Evolutionary conservation across 108 stramenopile genomes (phyloP).

Genomic region (Cyclotella distinguenda): DNA sequence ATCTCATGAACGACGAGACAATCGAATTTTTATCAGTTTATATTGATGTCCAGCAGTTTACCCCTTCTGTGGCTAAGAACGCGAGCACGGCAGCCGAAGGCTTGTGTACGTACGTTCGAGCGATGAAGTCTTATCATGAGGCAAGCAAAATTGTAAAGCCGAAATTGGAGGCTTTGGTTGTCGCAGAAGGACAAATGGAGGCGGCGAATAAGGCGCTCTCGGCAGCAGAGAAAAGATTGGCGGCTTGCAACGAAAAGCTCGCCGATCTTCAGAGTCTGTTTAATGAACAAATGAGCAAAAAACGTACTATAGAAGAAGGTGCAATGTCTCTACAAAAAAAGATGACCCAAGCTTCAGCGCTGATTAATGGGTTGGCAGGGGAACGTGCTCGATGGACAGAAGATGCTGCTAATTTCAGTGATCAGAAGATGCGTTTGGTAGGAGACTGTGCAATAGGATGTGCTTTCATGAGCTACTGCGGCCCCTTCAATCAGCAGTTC

Average conservation of each 20-base stretch:
- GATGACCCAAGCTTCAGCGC: slow-evolving; percentile 85
- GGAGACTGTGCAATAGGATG: slow-evolving; percentile 90
- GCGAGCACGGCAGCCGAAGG: slow-evolving; percentile 89
- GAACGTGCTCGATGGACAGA: slow-evolving; percentile 88
- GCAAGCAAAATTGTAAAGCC: slow-evolving; percentile 94
- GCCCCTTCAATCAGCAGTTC: slow-evolving; percentile 92
- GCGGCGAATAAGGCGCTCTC: slow-evolving; percentile 79
- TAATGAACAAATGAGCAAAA: slow-evolving; percentile 81
- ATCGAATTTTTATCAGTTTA: slow-evolving; percentile 87
- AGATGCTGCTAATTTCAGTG: slow-evolving; percentile 84
- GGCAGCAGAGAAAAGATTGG: slow-evolving; percentile 69
- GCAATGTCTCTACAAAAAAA: slow-evolving; percentile 78
- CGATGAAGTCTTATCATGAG: slow-evolving; percentile 90
- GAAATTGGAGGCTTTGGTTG: slow-evolving; percentile 84
- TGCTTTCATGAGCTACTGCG: slow-evolving; percentile 90
- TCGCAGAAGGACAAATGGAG: slow-evolving; percentile 85
- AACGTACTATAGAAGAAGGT: slow-evolving; percentile 75
- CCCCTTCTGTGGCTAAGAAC: slow-evolving; percentile 76
- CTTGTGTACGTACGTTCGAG: slow-evolving; percentile 84
- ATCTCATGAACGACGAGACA: slow-evolving; percentile 90
- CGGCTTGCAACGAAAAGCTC: slow-evolving; percentile 72
- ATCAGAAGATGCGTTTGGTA: slow-evolving; percentile 79
- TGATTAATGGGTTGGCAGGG: slow-evolving; percentile 85
- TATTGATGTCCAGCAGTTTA: slow-evolving; percentile 75
- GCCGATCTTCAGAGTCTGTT: slow-evolving; percentile 75